Base-by-base conservation (phyloP, 2,329 filamentous ascomycete genomes). In the Penicillium sp. region DNA sequence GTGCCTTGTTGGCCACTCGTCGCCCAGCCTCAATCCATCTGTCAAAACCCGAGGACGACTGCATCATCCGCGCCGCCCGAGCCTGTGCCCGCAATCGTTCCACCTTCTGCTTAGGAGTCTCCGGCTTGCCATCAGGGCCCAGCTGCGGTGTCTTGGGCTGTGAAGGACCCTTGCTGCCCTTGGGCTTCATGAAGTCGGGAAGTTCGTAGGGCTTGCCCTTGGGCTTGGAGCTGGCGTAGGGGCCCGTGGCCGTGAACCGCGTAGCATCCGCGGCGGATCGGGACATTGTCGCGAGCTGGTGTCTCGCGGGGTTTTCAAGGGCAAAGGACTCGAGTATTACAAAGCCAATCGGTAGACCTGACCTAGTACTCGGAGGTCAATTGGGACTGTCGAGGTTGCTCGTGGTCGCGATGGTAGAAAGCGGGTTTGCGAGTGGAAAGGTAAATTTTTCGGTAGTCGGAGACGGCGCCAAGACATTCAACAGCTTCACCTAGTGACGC, bases 21-120 rank as follows among this genome's bases (percentile, higher is more conserved):
- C 81, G 72, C 15, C 81, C 81, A 42, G 73, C 64, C 44, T 76
- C 71, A 48, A 83, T 75, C 40, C 77, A 60, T 38, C 72, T 70
- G 68, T 86, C 83, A 61, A 80, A 75, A 35, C 70, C 70, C 20
- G 76, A 78, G 44, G 80, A 82, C 41, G 78, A 75, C 61, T 80
- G 76, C 39, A 82, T 80, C 59, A 79, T 76, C 68, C 81, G 81
- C 40, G 84, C 82, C n/a, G 82, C 82, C 50, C 82, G 76, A 66
- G 86, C 83, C 53, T 84, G 83, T 40, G 83, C 82, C 46, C 86
- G 78, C 62, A 89, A 72, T 52, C 86, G 78, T 56, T 81, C 79
- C 31, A 89, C 85, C 60, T 84, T 82, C 72, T 88, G 80, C 66
- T 83, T 81, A 43, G 86, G 80, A 1, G 84, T 86, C 72, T 89